Evolutionary conservation across 805 yeast genomes (phyloP).

Genomic region (Metschnikowia borealis): DNA sequence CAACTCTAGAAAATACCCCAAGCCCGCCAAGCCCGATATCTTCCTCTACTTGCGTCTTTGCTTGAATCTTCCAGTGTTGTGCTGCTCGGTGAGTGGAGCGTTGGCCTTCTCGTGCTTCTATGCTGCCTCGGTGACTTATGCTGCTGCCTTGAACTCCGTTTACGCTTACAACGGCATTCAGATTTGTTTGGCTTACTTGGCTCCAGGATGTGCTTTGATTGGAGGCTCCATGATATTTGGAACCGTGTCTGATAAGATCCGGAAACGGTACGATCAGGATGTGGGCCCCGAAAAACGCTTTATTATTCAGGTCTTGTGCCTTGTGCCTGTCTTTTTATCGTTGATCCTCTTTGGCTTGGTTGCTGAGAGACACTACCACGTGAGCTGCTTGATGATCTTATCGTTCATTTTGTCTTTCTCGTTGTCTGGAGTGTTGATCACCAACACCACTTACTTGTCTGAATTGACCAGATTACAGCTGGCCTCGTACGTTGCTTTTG

Average conservation of each 20-base stretch:
- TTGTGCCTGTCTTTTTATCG: slow-evolving; percentile 41
- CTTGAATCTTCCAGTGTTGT: slow-evolving; percentile 39
- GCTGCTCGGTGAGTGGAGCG: slow-evolving; percentile 46
- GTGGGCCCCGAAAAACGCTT: slow-evolving; percentile 47
- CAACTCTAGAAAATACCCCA: slow-evolving; percentile 30
- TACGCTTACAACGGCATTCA: slow-evolving; percentile 35
- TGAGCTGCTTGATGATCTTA: slow-evolving; percentile 40
- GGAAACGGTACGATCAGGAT: slow-evolving; percentile 22
- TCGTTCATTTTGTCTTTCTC: slow-evolving; percentile 49
- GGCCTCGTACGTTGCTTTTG: slow-evolving; percentile 51
- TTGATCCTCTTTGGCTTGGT: slow-evolving; percentile 54
- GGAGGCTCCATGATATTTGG: slow-evolving; percentile 50
- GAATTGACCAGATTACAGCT: slow-evolving; percentile 49
- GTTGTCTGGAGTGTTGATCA: slow-evolving; percentile 52
- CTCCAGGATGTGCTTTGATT: slow-evolving; percentile 50
- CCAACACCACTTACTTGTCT: slow-evolving; percentile 50
- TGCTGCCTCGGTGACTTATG: slow-evolving; percentile 48
- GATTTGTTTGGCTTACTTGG: slow-evolving; percentile 45
- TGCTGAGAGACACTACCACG: slow-evolving; percentile 34
- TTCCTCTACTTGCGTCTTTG: slow-evolving; percentile 34
- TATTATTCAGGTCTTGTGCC: slow-evolving; percentile 41
- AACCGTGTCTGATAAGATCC: slow-evolving; percentile 40
- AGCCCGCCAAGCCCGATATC: slow-evolving; percentile 41
- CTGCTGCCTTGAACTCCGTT: slow-evolving; percentile 34
- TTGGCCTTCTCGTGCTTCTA: slow-evolving; percentile 53